Percentiles rank a stretch among this genome's conserved stretches.
Conservation (phyloP, 768 basidiomycete species). For the Podaxis rugospora region DNA sequence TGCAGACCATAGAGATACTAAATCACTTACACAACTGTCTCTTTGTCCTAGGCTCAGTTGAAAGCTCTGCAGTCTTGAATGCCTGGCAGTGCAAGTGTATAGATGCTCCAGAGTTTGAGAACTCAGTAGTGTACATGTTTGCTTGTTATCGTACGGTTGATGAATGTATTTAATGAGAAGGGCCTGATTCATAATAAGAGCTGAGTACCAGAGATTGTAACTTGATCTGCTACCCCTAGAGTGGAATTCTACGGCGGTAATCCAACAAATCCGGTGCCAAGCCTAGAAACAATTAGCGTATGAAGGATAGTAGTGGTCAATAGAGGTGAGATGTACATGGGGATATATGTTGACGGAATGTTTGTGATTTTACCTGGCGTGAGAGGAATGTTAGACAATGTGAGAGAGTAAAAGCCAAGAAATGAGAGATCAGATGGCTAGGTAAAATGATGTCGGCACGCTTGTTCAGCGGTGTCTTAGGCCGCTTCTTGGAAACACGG, state of each 20-base stretch:
- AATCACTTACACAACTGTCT: background rate
- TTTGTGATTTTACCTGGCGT: background rate
- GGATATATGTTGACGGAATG: background rate
- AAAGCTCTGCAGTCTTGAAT: slow-evolving; percentile 18
- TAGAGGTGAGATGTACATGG: background rate
- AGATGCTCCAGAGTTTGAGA: background rate
- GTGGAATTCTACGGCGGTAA: background rate
- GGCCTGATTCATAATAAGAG: background rate
- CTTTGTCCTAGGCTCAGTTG: slow-evolving; percentile 20
- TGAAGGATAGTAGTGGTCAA: background rate
- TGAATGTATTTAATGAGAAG: background rate
- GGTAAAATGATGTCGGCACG: slow-evolving; percentile 66
- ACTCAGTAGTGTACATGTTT: background rate
- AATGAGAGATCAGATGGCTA: slow-evolving; percentile 61
- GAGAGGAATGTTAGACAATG: background rate
- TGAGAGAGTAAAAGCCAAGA: background rate
- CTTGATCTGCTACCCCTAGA: background rate
- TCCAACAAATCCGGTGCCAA: background rate
- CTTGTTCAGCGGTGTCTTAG: slow-evolving; percentile 72
- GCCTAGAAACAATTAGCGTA: background rate
- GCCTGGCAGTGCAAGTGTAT: background rate
- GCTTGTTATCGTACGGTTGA: background rate
- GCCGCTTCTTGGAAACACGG: slow-evolving; percentile 92
- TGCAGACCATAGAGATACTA: background rate
- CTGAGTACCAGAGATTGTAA: background rate